Base-by-base conservation (phyloP, 1,284 basidiomycete species). In the Phellinidium pouzarii region DNA sequence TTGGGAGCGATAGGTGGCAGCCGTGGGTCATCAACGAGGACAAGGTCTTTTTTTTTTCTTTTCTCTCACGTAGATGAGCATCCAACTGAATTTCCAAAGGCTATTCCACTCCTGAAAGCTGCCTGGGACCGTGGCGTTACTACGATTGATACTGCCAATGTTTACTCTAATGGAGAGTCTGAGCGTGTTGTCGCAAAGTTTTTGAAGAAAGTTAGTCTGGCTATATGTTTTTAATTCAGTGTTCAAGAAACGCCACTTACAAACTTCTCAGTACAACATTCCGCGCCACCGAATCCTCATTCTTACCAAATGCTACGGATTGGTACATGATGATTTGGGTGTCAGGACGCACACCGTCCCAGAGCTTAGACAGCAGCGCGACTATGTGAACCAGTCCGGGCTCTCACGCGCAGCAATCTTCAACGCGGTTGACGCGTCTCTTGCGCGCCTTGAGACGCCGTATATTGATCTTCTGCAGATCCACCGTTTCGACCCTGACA, bases 131-230 rank as follows among this genome's bases (percentile, higher is more conserved):
- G 62, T 4, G 73, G 71, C 1, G 65, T 75, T 52, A 75, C 66
- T 51, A 75, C 72, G 14, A 65, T 76, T 54, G 76, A 78, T 59
- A 82, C 82, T 0, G 79, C 81, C 22, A 80, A 84, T 59, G 64
- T 75, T 2, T 80, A 80, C 55, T 76, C 74, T 3, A 74, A 76
- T 48, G 76, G 77, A 5, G 71, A 73, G 51, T 75, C 74, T 0
- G 75, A 76, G 46, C 60, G 63, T 3, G 44, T 76, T 23, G 58
- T 76, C 7, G 80, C 72, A 8, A 76, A 77, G 59, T 82, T 82
- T 44, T 69, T 86, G 56, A 70, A 76, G 52, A 61, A 70, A 65
- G 72, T 68, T 40, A 6, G 50, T 45, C 12, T 4, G 23, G 4
- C 11, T 14, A 5, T 12, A 9, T 31, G 14, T 29, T 53, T 14